A percentile compares a stretch with the other conserved stretches of the same genome.
phyloP scores from a whole-genome alignment of 2,329 filamentous ascomycete genomes.

The Trichoderma sp. region DNA sequence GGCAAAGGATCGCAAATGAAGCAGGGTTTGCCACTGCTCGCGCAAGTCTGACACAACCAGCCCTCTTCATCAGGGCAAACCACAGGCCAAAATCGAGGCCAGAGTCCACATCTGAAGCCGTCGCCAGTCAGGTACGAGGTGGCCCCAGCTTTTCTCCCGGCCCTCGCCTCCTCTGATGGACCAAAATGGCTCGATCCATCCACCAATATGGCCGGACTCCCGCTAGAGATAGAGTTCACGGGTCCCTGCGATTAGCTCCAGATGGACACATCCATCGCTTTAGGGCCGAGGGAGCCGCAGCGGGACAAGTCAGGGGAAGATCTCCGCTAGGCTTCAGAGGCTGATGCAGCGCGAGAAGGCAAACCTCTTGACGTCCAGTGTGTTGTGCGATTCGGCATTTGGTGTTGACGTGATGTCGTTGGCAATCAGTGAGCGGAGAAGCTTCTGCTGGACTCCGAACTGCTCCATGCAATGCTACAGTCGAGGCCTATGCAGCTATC shows the following conservation, averaged over 20 bases:
- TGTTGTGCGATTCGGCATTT: background rate
- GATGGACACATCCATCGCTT: background rate
- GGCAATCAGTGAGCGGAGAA: background rate
- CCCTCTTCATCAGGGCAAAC: background rate
- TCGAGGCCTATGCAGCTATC: background rate
- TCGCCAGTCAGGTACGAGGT: background rate
- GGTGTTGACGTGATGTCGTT: background rate
- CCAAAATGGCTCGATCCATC: background rate
- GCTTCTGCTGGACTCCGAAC: too few species aligned
- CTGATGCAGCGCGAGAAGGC: background rate
- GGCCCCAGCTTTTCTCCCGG: background rate
- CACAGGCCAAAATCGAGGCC: background rate
- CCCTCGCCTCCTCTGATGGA: background rate
- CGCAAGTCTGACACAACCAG: constrained; percentile 13
- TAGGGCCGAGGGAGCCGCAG: background rate
- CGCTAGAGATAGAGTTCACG: constrained; percentile 11
- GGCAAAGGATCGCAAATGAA: background rate
- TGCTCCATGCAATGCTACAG: background rate
- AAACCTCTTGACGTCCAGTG: background rate
- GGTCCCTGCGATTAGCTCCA: constrained; percentile 1
- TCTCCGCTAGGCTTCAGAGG: background rate
- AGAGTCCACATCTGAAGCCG: background rate
- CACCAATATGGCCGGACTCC: background rate
- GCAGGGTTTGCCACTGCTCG: constrained; percentile 10
- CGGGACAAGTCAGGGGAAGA: background rate